A percentile compares a stretch with the other conserved stretches of the same genome.
Conservation (phyloP, 371 early-diverging fungal genomes). For the Haplosporangium sp. region DNA sequence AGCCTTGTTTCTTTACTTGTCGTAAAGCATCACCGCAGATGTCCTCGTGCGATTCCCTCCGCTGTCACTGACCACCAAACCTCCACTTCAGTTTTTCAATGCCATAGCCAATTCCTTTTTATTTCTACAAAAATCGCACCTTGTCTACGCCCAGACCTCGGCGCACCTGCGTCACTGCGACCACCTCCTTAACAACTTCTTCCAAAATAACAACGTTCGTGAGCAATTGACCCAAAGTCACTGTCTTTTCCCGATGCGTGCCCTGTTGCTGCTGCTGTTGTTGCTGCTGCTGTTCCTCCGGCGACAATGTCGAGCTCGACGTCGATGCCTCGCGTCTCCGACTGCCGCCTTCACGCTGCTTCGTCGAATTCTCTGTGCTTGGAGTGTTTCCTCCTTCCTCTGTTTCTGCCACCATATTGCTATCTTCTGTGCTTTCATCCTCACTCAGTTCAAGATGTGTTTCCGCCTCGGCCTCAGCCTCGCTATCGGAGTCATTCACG, state of each 20-base stretch:
- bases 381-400: constrained; percentile 52
- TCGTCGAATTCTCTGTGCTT: constrained; percentile 11
- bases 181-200: constrained; percentile 90
- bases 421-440: constrained; percentile 60
- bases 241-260: constrained; percentile 60
- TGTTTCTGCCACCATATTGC: constrained; percentile 57
- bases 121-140: constrained; percentile 59
- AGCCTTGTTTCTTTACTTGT: too few relatives aligned
- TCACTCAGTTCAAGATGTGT: constrained; percentile 58
- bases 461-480: constrained; percentile 60
- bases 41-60: too few relatives aligned
- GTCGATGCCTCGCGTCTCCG: constrained; percentile 17
- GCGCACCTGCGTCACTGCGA: constrained; percentile 86
- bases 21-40: too few relatives aligned
- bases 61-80: too few relatives aligned
- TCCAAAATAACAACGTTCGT: constrained; percentile 93
- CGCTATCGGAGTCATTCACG: constrained; percentile 63
- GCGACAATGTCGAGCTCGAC: constrained; percentile 4
- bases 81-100: neutral
- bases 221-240: constrained; percentile 72
- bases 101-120: neutral
- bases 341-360: constrained; percentile 10
- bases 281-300: constrained; percentile 4
- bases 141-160: constrained; percentile 83
- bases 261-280: constrained; percentile 36